Base-by-base conservation (phyloP, 2,329 filamentous ascomycete genomes). In the Cladobotryum protrusum region DNA sequence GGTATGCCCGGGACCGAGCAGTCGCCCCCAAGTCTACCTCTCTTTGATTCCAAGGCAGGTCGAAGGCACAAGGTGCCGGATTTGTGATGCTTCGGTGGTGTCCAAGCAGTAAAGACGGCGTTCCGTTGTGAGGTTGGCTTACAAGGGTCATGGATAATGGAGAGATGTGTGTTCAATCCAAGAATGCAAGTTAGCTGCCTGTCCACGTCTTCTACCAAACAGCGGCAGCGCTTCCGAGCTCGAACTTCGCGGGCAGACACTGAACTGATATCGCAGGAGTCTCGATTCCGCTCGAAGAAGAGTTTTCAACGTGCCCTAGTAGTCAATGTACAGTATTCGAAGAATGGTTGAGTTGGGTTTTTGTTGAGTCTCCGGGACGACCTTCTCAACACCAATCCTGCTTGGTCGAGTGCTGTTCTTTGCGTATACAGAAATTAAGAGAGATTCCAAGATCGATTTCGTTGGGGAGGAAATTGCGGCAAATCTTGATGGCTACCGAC, bases 1-100 rank as follows among this genome's bases (percentile, higher is more conserved):
- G 82, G 72, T 86, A 86, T 66, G 77, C 79, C 74, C 73, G 73
- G 63, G 72, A 72, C 62, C 73, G 75, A 72, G 74, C 73, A 74
- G 72, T 75, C 72, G 73, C 70, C 71, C 77, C 73, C 72, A 56
- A 56, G 57, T 61, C 60, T 61, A 63, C 70, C 71, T 75, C 77
- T 75, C 67, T 72, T 73, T 71, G 73, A 70, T 71, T 79, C 59
- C 62, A 59, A 39, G 54, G 57, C 56, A 61, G 49, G 43, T 63
- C 56, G 67, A 77, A 70, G 68, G 82, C 77, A 61, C 79, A 72
- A 67, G 71, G 71, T 64, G 76, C 76, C 62, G 72, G 72, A 63
- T 75, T 72, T 68, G 73, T 72, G 66, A 73, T 72, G 62, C 77
- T 75, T 74, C 78, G 79, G 71, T 76, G 77, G 63, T 79, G 75